phyloP scores from a whole-genome alignment of 768 basidiomycete genomes.

The Leucocoprinus birnbaumii region DNA sequence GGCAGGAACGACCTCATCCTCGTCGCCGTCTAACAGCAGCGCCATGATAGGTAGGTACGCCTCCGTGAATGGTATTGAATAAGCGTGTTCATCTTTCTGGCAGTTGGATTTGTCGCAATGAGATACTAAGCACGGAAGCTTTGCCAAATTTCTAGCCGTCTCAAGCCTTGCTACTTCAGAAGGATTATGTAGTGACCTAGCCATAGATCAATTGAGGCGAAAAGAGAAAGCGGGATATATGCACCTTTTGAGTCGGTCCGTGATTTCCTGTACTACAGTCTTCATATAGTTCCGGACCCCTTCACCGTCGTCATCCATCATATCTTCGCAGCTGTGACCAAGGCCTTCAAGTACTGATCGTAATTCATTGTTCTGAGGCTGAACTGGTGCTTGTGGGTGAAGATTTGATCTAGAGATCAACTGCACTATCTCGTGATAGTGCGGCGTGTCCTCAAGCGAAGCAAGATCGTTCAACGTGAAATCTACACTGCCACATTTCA shows the following conservation, averaged over 20 bases:
- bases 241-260: conserved; percentile 39
- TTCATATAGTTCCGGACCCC: conserved; percentile 39
- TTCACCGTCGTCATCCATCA: conserved; percentile 55
- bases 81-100: conserved; percentile 19
- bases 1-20: conserved; percentile 39
- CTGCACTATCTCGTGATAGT: neutral
- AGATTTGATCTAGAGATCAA: neutral
- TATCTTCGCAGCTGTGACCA: conserved; percentile 40
- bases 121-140: conserved; percentile 35
- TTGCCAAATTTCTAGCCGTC: conserved; percentile 29
- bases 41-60: conserved; percentile 33
- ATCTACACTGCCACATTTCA: neutral
- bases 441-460: neutral
- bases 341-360: conserved; percentile 34
- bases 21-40: conserved; percentile 44
- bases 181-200: conserved; percentile 35
- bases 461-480: neutral
- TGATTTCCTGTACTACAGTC: conserved; percentile 45
- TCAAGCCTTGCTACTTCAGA: conserved; percentile 27
- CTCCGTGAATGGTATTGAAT: conserved; percentile 25
- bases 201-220: neutral
- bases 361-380: neutral
- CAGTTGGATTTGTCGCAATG: conserved; percentile 30
- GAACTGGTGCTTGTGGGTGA: neutral
- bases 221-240: conserved; percentile 6